Percentiles rank a stretch among this genome's conserved stretches.
phyloP scores from a whole-genome alignment of 176 grass and related monocot genomes.

The Phragmites australis region DNA sequence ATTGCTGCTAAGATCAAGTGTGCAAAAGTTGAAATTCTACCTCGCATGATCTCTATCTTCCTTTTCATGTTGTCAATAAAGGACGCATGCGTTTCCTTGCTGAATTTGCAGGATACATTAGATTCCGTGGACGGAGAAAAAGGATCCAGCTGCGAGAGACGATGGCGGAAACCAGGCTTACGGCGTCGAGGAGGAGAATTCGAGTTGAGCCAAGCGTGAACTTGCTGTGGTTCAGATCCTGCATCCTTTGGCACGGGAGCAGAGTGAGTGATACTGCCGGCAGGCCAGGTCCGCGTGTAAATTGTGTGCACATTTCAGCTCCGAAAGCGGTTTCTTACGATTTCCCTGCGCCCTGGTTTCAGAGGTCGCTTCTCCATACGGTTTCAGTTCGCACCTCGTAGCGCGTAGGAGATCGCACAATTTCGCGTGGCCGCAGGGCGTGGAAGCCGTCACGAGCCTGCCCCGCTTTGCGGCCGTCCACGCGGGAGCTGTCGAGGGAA shows the following conservation, averaged over 20 bases:
- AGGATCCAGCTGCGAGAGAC: not conserved
- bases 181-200: not conserved
- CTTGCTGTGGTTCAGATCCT: not conserved
- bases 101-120: conserved; percentile 40
- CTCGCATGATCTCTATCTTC: not conserved
- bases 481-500: conserved; percentile 26
- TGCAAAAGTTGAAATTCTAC: not conserved
- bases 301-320: not conserved
- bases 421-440: not conserved
- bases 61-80: not conserved
- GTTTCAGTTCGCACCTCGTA: not conserved
- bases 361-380: not conserved
- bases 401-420: not conserved
- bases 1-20: not conserved
- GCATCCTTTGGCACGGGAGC: not conserved
- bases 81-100: not conserved
- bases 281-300: not conserved
- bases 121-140: conserved; percentile 4
- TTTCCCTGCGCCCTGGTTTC: not conserved
- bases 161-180: not conserved
- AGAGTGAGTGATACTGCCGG: not conserved
- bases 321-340: no score
- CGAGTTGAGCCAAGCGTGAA: conserved; percentile 16
- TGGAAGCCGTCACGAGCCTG: not conserved
- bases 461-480: conserved; percentile 40